These are phyloP conservation scores for Wallacemonas sp. DNA, from an alignment of 208 protist genomes.

Conservation along the genomic window DNA sequence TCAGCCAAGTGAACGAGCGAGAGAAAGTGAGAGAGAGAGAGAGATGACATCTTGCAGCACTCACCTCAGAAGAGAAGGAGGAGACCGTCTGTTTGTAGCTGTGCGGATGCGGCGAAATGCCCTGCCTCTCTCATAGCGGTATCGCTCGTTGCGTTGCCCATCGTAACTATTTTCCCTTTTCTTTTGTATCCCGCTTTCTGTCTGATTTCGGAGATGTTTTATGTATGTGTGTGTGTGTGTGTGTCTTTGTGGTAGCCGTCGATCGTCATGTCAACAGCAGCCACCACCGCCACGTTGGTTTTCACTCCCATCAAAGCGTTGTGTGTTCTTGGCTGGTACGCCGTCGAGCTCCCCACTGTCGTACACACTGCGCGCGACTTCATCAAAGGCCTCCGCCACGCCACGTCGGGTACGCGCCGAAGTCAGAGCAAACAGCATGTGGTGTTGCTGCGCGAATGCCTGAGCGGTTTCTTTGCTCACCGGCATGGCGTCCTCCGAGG, in stretches of 20 bases:
- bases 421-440: conserved; percentile 84
- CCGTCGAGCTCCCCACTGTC: conserved; percentile 26
- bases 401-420: conserved; percentile 78
- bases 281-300: background rate
- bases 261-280: conserved; percentile 16
- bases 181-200: no score
- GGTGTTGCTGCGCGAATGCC: conserved; percentile 62
- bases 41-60: background rate
- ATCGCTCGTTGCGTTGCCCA: no score
- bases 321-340: background rate
- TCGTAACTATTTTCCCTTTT: no score
- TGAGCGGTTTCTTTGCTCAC: conserved; percentile 52
- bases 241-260: background rate
- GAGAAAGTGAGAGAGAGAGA: background rate
- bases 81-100: no score
- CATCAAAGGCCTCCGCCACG: conserved; percentile 82
- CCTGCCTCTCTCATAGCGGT: no score
- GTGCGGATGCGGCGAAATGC: no score
- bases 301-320: background rate
- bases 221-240: no score
- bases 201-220: no score
- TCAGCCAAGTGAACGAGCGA: background rate
- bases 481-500: conserved; percentile 37
- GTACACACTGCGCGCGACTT: conserved; percentile 67
- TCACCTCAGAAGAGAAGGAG: no score